These are phyloP conservation scores for Xanthoparmelia taractica DNA, from an alignment of 495 filamentous ascomycete species.

Conservation along the genomic window DNA sequence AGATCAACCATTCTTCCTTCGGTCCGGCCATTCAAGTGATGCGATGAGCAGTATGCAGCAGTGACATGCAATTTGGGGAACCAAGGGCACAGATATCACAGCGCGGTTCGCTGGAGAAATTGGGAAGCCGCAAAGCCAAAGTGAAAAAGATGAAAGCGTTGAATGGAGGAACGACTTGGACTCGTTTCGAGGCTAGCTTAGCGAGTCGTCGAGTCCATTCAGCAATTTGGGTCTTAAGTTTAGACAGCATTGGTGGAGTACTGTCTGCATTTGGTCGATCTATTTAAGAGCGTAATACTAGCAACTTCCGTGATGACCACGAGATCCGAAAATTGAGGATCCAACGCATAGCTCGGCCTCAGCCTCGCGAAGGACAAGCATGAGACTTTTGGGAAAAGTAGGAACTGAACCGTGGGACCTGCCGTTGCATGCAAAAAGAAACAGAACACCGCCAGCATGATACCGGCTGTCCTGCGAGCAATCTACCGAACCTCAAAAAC, in stretches of 20 bases:
- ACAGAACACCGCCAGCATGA: conserved; percentile 6
- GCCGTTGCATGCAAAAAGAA: conserved; percentile 15
- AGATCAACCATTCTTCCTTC: conserved; percentile 21
- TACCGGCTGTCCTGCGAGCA: conserved; percentile 16
- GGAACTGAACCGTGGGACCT: conserved; percentile 5
- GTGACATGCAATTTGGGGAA: neutral
- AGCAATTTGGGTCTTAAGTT: neutral
- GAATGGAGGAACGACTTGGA: neutral
- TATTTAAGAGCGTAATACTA: conserved; percentile 19
- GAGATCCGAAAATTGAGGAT: conserved; percentile 5
- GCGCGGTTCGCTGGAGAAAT: neutral
- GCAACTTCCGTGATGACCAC: neutral
- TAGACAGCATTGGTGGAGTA: neutral
- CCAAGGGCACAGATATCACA: neutral
- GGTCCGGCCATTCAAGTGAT: conserved; percentile 13
- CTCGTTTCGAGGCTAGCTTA: neutral
- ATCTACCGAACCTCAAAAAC: conserved; percentile 15
- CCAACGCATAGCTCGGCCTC: conserved; percentile 11
- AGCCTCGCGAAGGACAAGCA: conserved; percentile 12
- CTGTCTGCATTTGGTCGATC: conserved; percentile 18
- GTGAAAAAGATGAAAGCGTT: neutral
- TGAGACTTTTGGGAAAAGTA: conserved; percentile 18
- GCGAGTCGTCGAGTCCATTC: neutral
- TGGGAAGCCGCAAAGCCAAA: neutral
- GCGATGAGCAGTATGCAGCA: neutral